These are phyloP conservation scores for Wickerhamomyces subpelliculosus DNA, from an alignment of 805 yeast genomes.

Conservation along the genomic window DNA sequence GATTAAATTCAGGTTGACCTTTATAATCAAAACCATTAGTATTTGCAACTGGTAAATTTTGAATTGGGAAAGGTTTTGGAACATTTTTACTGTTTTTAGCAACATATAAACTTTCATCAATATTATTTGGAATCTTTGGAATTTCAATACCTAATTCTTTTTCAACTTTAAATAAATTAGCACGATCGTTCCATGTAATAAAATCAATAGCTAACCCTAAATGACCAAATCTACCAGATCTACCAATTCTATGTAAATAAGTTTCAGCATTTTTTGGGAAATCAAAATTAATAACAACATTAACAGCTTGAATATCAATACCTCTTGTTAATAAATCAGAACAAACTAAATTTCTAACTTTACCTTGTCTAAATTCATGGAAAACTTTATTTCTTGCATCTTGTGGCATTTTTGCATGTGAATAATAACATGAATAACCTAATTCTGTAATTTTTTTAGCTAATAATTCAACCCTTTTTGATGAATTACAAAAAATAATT, in stretches of 20 bases:
- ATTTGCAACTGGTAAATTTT: slow-evolving; percentile 40
- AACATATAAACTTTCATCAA: slow-evolving; percentile 84
- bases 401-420: slow-evolving; percentile 97
- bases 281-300: slow-evolving; percentile 95
- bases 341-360: slow-evolving; percentile 94
- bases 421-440: slow-evolving; percentile 93
- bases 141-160: slow-evolving; percentile 97
- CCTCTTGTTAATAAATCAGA: slow-evolving; percentile 96
- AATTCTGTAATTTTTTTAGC: slow-evolving; percentile 95
- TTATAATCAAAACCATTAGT: slow-evolving; percentile 35
- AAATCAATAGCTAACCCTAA: slow-evolving; percentile 95
- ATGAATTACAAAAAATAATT: slow-evolving; percentile 94
- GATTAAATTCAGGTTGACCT: slow-evolving; percentile 33
- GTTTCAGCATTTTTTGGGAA: slow-evolving; percentile 98
- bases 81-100: slow-evolving; percentile 67
- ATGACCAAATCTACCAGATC: slow-evolving; percentile 98
- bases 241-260: slow-evolving; percentile 95
- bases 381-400: slow-evolving; percentile 95
- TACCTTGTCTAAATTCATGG: slow-evolving; percentile 98
- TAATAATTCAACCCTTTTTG: slow-evolving; percentile 89
- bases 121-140: slow-evolving; percentile 91
- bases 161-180: slow-evolving; percentile 88
- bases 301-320: slow-evolving; percentile 98
- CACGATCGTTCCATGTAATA: slow-evolving; percentile 95
- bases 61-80: slow-evolving; percentile 86